Percentiles rank a stretch among this genome's conserved stretches.
Conservation (phyloP, 106 monocot genomes). For the Hemerocallis citrina region DNA sequence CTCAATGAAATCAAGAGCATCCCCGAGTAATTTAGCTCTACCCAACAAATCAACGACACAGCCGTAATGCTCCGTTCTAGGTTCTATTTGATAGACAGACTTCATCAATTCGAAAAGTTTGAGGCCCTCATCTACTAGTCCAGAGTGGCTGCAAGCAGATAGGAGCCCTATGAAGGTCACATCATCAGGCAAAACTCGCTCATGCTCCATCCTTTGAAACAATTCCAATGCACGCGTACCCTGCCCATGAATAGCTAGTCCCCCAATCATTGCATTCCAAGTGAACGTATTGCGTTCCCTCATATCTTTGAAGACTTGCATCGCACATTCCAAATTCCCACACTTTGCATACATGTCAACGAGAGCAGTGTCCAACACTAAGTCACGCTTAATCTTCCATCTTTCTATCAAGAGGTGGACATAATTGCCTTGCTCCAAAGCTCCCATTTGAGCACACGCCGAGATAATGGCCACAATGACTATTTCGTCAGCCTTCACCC, state of each 20-base stretch:
- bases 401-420: constrained; percentile 13
- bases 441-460: constrained; percentile 20
- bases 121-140: constrained; percentile 21
- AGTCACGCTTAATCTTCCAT: constrained; percentile 12
- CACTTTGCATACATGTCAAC: constrained; percentile 78
- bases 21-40: constrained; percentile 15
- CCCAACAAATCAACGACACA: constrained; percentile 28
- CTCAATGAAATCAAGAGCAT: constrained; percentile 26
- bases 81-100: constrained; percentile 7
- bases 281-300: constrained; percentile 22
- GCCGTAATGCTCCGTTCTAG: constrained; percentile 34
- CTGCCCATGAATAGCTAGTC: constrained; percentile 21
- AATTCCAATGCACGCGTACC: constrained; percentile 13
- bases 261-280: constrained; percentile 32
- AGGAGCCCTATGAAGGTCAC: constrained; percentile 30
- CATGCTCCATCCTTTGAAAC: constrained; percentile 19
- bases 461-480: constrained; percentile 15
- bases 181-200: constrained; percentile 9
- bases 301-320: constrained; percentile 19
- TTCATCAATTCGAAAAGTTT: constrained; percentile 15
- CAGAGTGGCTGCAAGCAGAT: constrained; percentile 26
- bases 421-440: constrained; percentile 29
- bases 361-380: constrained; percentile 23
- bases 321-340: constrained; percentile 22
- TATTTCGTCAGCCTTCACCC: constrained; percentile 11